Percentiles rank a stretch among this genome's conserved stretches.
Evolutionary conservation across 805 yeast genomes (phyloP).

Genomic region (Yamadazyma kitorensis): DNA sequence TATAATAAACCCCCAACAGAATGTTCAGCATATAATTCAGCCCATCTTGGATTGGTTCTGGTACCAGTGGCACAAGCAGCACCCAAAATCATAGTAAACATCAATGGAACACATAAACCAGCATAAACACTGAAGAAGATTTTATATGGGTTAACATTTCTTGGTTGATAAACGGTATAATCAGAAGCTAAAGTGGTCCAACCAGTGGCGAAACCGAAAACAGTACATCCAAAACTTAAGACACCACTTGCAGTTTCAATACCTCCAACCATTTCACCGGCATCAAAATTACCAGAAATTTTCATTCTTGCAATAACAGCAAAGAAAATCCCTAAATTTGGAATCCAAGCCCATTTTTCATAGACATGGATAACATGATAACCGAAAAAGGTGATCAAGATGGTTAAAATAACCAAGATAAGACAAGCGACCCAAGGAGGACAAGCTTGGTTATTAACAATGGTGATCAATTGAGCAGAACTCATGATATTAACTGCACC

Average conservation of each 20-base stretch:
- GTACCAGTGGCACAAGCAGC: conserved; percentile 32
- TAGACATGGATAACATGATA: conserved; percentile 29
- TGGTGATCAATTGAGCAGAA: conserved; percentile 26
- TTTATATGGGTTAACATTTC: conserved; percentile 24
- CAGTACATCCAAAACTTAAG: conserved; percentile 23
- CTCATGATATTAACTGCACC: conserved; percentile 30
- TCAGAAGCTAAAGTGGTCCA: conserved; percentile 35
- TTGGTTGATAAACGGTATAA: conserved; percentile 31
- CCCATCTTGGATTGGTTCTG: conserved; percentile 14
- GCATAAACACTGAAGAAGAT: conserved; percentile 24
- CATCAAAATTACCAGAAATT: conserved; percentile 21
- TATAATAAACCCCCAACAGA: conserved; percentile 32
- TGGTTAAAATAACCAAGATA: conserved; percentile 28
- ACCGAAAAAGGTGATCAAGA: conserved; percentile 29
- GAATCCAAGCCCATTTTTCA: conserved; percentile 32
- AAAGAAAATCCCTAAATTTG: conserved; percentile 26
- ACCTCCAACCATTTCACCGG: conserved; percentile 27
- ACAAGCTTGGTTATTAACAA: conserved; percentile 20
- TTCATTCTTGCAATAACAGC: conserved; percentile 27
- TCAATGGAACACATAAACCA: conserved; percentile 26
- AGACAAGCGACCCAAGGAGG: conserved; percentile 37
- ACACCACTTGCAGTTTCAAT: conserved; percentile 26
- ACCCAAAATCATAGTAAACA: conserved; percentile 29
- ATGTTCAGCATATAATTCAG: conserved; percentile 17
- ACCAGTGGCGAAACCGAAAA: conserved; percentile 33